Evolutionary conservation across 1,284 basidiomycete genomes (phyloP).

Genomic region (Leccinum solheimii): DNA sequence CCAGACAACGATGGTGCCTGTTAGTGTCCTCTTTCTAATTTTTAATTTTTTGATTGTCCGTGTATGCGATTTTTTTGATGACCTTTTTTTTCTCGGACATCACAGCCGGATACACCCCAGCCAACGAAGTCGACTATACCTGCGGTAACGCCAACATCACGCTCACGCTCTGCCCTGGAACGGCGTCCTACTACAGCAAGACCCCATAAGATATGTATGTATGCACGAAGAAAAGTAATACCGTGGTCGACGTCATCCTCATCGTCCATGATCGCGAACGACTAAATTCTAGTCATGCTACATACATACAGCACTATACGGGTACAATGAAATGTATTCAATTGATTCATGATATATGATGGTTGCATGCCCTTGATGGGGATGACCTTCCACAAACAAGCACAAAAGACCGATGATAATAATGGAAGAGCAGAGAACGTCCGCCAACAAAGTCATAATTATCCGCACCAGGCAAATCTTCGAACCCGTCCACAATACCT

Average conservation of each 20-base stretch:
- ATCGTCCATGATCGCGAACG: not conserved
- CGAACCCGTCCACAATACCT: not conserved
- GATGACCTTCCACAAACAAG: not conserved
- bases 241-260: not conserved
- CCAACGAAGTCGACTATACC: constrained; percentile 25
- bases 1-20: constrained; percentile 28
- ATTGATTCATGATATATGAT: not conserved
- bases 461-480: not conserved
- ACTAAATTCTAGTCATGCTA: not conserved
- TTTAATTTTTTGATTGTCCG: not conserved
- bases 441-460: not conserved
- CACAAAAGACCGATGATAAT: not conserved
- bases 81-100: not conserved
- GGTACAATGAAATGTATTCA: constrained; percentile 5
- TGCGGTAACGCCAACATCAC: constrained; percentile 22
- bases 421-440: not conserved
- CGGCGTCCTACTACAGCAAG: constrained; percentile 18
- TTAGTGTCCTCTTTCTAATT: not conserved
- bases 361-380: not conserved
- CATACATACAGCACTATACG: not conserved
- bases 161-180: constrained; percentile 26
- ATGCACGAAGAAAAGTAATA: not conserved
- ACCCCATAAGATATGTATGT: not conserved
- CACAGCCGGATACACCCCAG: constrained; percentile 15
- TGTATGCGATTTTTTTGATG: not conserved